Evolutionary conservation across 495 filamentous ascomycete genomes (phyloP), one percentile per base, ranked within the genome.

Genomic region (Penicillium arizonense): DNA sequence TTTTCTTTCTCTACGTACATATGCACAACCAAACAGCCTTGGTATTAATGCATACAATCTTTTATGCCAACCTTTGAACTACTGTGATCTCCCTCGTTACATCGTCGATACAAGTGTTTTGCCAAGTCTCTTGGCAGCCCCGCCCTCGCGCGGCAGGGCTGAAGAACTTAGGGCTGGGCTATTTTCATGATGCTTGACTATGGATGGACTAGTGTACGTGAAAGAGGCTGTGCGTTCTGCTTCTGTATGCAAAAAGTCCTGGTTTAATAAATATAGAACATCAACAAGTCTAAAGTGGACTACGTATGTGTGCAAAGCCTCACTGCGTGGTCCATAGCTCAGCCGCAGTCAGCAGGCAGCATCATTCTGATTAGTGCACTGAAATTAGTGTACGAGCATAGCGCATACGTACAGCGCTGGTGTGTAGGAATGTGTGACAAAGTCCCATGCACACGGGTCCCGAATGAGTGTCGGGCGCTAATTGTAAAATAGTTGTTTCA

Each of bases 111-210:
- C 36, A 33, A 30, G 47, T 47, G 36, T 21, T 13, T 20, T 50
- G 58, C 62, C 58, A 59, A 62, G 56, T 11, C 13, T 32, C 62
- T 65, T 65, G 59, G 62, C 58, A 44, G 28, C 45, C 40, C 40
- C 50, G 41, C 46, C 23, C 45, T 18, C 35, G 44, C 28, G 28
- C 28, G 28, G 28, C 44, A 63, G 53, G 56, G 60, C 59, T 59
- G 56, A 64, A 7, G 28, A 30, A 30, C 28, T 30, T 30, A 45
- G 51, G 38, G 57, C 51, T 55, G 46, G 35, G 37, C 33, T 32
- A 10, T 9, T 14, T 50, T 7, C 13, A 41, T 24, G 20, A 34
- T 38, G 28, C 20, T 55, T 10, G 28, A 30, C 0, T 0, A 30
- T 7, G 28, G 28, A 30, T 6, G 18, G 18, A 18, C 18, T 18